Base-by-base conservation (phyloP, 495 filamentous ascomycete species). In the Bryoglossum gracile region DNA sequence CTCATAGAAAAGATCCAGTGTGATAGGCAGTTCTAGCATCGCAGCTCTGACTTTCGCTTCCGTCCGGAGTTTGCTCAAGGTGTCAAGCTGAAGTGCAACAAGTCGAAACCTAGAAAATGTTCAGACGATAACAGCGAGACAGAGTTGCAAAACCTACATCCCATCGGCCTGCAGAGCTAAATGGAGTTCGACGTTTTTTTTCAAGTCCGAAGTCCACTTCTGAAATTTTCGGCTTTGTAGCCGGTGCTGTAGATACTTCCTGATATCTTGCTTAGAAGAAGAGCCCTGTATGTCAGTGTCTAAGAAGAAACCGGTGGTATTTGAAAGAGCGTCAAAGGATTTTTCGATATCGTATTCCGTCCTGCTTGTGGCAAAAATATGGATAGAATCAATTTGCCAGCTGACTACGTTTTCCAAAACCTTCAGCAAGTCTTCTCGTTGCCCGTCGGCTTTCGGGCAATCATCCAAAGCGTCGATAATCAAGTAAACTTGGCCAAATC, bases 41-140 rank as follows among this genome's bases (percentile, higher is more conserved):
- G 57, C 43, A 3, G 54, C 37, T 8, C 47, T 43, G 26, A 69
- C 13, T 30, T 13, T 5, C 66, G 64, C 41, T 32, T 67, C 63
- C 35, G 59, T 50, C 23, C 43, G 43, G 47, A 61, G 65, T 4
- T 61, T 50, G 5, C 56, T 54, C 10, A 67, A 51, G 0, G 13
- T 35, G 38, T 63, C 50, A 4, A 70, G 47, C 39, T 70, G 66
- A 32, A 65, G 68, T 10, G 51, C 54, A 14, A 56, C 65, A 60
- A 61, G 66, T 36, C 65, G 61, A 47, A 68, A 70, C 28, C 19
- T 46, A 30, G 3, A 43, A 8, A n/a, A n/a, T n/a, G n/a, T n/a
- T n/a, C n/a, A n/a, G n/a, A n/a, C n/a, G n/a, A n/a, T n/a, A n/a
- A n/a, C n/a, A n/a, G n/a, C n/a, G n/a, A n/a, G n/a, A n/a, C n/a